Base-by-base conservation (phyloP, 2,329 filamentous ascomycete species). In the Juglanconis sp. region DNA sequence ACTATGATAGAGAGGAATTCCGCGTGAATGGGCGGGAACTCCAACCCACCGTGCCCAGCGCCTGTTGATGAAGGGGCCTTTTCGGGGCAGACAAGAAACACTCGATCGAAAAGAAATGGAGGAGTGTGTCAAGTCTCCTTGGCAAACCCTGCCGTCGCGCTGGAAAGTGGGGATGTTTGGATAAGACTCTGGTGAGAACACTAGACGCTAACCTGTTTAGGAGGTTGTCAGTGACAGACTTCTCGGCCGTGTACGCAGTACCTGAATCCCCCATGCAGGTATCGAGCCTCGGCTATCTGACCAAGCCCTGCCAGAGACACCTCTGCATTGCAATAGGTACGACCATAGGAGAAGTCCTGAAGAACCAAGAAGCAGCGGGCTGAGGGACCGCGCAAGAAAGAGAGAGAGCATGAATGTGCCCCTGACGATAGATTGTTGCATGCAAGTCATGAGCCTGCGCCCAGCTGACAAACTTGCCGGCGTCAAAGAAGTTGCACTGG, bases 41-140 rank as follows among this genome's bases (percentile, higher is more conserved):
- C 38, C 38, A 42, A 3, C 38, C 38, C 38, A 42, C n/a, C 38
- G n/a, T 42, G 9, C 15, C 34, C 49, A 24, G 32, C 35, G 49
- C 53, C 48, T 17, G 59, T 38, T 55, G 59, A 61, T 59, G 61
- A 63, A 63, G 61, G 61, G 61, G 57, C 11, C 48, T 34, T 17
- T 60, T 60, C 60, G 60, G 57, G 51, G 57, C 60, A 63, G 61
- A 60, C 53, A 54, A 54, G 57, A 63, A 60, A 63, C 57, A 60
- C 36, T 36, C 30, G 24, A 53, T 35, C 30, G 11, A 31, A 42
- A 15, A 46, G 54, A 53, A 56, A 59, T 53, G 53, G 57, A 38
- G 53, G 44, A 42, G 57, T 51, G 52, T 53, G 34, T 56, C 60
- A 59, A 55, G 47, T 38, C 55, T 44, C 35, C 54, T 38, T 17